Percentiles rank a stretch among this genome's conserved stretches.
Conservation (phyloP, 306 rosid species). For the Quercus robur region DNA sequence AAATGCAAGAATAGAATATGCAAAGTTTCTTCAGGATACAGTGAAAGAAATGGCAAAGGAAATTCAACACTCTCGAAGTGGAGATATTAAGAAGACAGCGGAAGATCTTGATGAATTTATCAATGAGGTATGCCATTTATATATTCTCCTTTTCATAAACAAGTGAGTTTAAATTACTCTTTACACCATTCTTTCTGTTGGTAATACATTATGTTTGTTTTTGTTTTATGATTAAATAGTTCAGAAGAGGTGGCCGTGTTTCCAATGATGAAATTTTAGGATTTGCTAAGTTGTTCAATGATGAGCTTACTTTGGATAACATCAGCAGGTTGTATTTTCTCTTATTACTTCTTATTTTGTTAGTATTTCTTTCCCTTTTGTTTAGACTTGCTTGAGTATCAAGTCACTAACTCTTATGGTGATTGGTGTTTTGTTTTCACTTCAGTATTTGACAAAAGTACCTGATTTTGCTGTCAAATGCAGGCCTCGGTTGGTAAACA, state of each 20-base stretch:
- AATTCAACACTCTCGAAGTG: slow-evolving; percentile 80
- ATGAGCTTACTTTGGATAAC: slow-evolving; percentile 94
- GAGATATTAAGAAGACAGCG: slow-evolving; percentile 87
- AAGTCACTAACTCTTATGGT: not conserved
- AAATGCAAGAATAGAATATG: slow-evolving; percentile 1
- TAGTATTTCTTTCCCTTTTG: not conserved
- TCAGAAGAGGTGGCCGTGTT: slow-evolving; percentile 75
- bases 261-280: slow-evolving; percentile 91
- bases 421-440: not conserved
- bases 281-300: slow-evolving; percentile 93
- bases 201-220: slow-evolving; percentile 10
- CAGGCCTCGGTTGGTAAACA: slow-evolving; percentile 92
- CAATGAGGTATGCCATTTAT: slow-evolving; percentile 43
- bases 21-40: slow-evolving; percentile 47
- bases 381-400: not conserved
- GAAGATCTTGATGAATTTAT: slow-evolving; percentile 92
- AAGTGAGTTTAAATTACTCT: not conserved
- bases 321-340: slow-evolving; percentile 70
- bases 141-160: not conserved
- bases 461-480: slow-evolving; percentile 5
- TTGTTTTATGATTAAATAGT: slow-evolving; percentile 33
- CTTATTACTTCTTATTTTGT: not conserved
- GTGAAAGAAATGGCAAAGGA: slow-evolving; percentile 99
- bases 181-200: not conserved
- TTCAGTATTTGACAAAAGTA: not conserved